Percentiles rank a stretch among this genome's conserved stretches.
These are phyloP conservation scores for Leishmania tropica DNA, from an alignment of 208 protist genomes.

Conservation along the genomic window DNA sequence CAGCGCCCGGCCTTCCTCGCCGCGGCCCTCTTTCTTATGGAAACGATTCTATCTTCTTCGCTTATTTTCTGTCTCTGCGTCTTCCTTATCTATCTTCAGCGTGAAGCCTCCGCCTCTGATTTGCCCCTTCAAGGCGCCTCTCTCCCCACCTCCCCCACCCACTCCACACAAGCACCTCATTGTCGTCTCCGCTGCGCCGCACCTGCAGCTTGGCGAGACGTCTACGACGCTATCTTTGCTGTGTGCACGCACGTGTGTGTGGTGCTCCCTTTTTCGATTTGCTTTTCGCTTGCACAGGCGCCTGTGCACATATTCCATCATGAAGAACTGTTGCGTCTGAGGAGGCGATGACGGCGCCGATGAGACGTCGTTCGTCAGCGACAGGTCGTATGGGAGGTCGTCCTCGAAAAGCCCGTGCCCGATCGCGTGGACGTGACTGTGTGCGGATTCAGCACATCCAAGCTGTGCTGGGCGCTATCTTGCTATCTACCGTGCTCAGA, in stretches of 20 bases:
- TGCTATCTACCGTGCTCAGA: not conserved
- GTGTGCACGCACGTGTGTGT: not conserved
- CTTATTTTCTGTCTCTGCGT: too few species aligned
- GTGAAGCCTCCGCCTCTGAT: not conserved
- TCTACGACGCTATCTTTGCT: not conserved
- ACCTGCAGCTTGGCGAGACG: not conserved
- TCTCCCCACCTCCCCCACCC: not conserved
- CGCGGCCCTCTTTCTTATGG: not conserved
- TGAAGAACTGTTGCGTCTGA: slow-evolving; percentile 3
- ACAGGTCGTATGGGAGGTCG: not conserved
- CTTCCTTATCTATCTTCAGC: too few species aligned
- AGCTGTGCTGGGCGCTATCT: not conserved
- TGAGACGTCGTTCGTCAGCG: not conserved
- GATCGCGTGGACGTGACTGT: not conserved
- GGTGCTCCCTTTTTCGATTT: not conserved
- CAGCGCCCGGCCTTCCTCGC: not conserved
- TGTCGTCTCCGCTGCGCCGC: not conserved
- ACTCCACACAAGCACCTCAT: too few species aligned
- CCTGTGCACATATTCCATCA: not conserved
- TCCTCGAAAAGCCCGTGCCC: not conserved
- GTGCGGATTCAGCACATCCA: not conserved
- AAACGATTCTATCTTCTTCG: too few species aligned
- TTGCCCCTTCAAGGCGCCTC: too few species aligned
- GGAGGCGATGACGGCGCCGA: not conserved
- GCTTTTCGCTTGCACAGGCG: not conserved